Conservation (phyloP, 768 basidiomycete species). For the Boletales sp. region DNA sequence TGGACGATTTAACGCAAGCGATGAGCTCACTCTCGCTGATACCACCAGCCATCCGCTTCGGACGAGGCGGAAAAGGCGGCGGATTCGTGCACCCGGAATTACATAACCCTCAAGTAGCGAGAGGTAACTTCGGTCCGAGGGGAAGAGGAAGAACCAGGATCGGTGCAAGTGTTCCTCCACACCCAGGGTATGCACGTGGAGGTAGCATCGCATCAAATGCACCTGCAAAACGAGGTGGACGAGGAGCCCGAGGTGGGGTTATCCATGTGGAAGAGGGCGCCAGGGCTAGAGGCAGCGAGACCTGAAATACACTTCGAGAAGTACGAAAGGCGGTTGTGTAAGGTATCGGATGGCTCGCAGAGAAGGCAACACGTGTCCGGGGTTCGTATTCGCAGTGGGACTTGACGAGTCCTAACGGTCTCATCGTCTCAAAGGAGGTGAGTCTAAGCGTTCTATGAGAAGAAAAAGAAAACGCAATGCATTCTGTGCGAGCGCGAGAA, state of each 20-base stretch:
- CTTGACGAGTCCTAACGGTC: too few species aligned
- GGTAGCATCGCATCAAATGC: conserved; percentile 1
- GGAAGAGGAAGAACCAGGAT: conserved; percentile 32
- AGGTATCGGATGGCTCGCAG: background rate
- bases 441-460: too few species aligned
- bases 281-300: conserved; percentile 12
- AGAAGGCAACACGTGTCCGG: too few species aligned
- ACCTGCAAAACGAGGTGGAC: conserved; percentile 7
- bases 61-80: conserved; percentile 59
- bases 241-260: conserved; percentile 15
- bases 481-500: too few species aligned
- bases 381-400: too few species aligned
- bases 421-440: too few species aligned
- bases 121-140: conserved; percentile 27
- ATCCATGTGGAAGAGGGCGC: conserved; percentile 1
- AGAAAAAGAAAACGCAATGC: too few species aligned
- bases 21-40: conserved; percentile 54
- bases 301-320: conserved; percentile 1
- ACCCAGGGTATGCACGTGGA: conserved; percentile 10
- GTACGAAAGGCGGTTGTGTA: background rate
- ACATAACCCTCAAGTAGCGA: conserved; percentile 30
- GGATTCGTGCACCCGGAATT: conserved; percentile 42
- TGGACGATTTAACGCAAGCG: conserved; percentile 50
- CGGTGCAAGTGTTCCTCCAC: conserved; percentile 16
- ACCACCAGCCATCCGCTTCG: conserved; percentile 68